phyloP scores from a whole-genome alignment of 108 stramenopile species.

The Fistulifera pelliculosa region DNA sequence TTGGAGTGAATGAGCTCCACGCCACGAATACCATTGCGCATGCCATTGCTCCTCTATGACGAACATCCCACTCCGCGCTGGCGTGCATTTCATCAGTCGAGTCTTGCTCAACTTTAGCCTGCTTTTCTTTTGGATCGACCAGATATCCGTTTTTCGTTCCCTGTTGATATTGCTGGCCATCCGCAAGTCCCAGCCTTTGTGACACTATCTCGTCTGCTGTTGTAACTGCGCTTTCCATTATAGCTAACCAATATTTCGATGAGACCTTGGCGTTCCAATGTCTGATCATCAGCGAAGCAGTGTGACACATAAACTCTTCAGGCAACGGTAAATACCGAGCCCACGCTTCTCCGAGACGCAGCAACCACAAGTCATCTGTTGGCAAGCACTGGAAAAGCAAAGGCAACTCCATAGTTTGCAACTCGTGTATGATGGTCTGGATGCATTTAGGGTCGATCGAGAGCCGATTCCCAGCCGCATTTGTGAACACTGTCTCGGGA shows the following conservation, averaged over 20 bases:
- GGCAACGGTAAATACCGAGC: slow-evolving; percentile 60
- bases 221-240: slow-evolving; percentile 23
- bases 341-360: slow-evolving; percentile 47
- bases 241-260: too few relatives aligned
- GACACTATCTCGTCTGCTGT: slow-evolving; percentile 54
- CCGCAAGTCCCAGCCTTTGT: slow-evolving; percentile 35
- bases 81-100: slow-evolving; percentile 22
- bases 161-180: slow-evolving; percentile 24
- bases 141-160: slow-evolving; percentile 41
- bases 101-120: slow-evolving; percentile 36
- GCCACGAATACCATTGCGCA: slow-evolving; percentile 32
- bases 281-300: slow-evolving; percentile 17
- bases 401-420: slow-evolving; percentile 43
- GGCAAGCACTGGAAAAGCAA: slow-evolving; percentile 31
- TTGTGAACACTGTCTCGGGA: slow-evolving; percentile 56
- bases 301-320: slow-evolving; percentile 32
- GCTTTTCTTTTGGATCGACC: slow-evolving; percentile 63
- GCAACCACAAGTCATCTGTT: slow-evolving; percentile 1
- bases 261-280: not conserved
- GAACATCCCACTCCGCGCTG: slow-evolving; percentile 43
- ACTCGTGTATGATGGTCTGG: slow-evolving; percentile 48
- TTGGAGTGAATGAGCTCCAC: slow-evolving; percentile 25
- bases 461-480: slow-evolving; percentile 44
- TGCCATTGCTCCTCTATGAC: slow-evolving; percentile 48
- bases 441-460: slow-evolving; percentile 69